Evolutionary conservation across 805 yeast species (phyloP).

Genomic region (Candida railenensis): DNA sequence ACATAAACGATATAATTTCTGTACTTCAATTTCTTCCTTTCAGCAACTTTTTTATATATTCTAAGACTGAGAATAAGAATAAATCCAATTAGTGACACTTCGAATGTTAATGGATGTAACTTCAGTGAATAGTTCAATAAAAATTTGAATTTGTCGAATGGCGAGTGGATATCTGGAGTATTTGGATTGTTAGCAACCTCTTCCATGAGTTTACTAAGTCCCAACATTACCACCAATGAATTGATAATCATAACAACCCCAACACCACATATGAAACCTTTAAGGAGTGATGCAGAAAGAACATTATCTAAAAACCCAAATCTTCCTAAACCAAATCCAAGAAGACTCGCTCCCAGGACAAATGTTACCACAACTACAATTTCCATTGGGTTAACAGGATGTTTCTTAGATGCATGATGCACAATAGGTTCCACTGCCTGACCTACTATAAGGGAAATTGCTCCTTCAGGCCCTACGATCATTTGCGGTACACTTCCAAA

Average conservation of each 20-base stretch:
- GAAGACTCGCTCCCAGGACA: conserved; percentile 68
- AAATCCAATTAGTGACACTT: conserved; percentile 58
- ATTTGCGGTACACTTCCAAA: conserved; percentile 47
- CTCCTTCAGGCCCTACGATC: conserved; percentile 48
- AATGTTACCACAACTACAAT: conserved; percentile 69
- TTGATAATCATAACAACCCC: conserved; percentile 52
- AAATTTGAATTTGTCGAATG: conserved; percentile 66
- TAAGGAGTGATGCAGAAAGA: conserved; percentile 36
- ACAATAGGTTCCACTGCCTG: conserved; percentile 44
- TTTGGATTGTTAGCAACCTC: conserved; percentile 34
- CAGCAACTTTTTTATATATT: conserved; percentile 36
- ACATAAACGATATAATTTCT: conserved; percentile 51
- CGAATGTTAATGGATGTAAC: conserved; percentile 57
- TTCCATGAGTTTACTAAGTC: conserved; percentile 49
- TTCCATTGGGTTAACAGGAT: conserved; percentile 42
- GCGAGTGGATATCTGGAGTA: conserved; percentile 49
- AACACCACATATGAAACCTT: conserved; percentile 45
- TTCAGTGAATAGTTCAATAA: conserved; percentile 47
- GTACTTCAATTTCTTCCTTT: conserved; percentile 12
- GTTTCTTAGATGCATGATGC: conserved; percentile 30
- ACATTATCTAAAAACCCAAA: conserved; percentile 67
- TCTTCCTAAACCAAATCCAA: conserved; percentile 76
- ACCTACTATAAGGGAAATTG: conserved; percentile 46
- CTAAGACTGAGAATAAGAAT: conserved; percentile 42
- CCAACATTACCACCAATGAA: conserved; percentile 70